Conservation (phyloP, 2,329 filamentous ascomycete genomes). For the Parasarocladium wereldwijsianum region DNA sequence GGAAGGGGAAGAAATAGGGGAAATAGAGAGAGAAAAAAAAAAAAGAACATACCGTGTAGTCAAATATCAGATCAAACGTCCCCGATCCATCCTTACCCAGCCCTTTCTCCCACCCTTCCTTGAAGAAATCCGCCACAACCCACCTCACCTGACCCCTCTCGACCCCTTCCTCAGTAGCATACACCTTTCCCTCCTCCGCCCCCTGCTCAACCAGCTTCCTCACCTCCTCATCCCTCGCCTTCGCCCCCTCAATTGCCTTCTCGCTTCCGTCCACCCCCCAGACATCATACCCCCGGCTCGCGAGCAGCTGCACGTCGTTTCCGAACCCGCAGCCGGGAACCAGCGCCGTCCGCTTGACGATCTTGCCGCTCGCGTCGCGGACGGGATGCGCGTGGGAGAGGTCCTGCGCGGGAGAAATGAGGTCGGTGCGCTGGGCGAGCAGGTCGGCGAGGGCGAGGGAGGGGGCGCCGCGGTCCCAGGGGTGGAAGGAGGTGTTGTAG, state of each 20-base stretch:
- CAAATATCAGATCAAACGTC: conserved; percentile 51
- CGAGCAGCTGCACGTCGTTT: conserved; percentile 65
- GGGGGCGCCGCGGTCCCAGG: conserved; percentile 42
- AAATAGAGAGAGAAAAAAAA: background rate
- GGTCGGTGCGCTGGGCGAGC: conserved; percentile 27
- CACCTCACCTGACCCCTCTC: conserved; percentile 38
- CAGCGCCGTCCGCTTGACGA: conserved; percentile 32
- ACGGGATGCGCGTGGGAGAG: conserved; percentile 9
- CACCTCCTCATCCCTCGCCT: conserved; percentile 23
- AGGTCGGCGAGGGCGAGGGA: conserved; percentile 39
- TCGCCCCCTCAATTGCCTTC: conserved; percentile 28
- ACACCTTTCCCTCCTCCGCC: conserved; percentile 4
- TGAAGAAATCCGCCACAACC: conserved; percentile 53
- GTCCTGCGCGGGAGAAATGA: conserved; percentile 23
- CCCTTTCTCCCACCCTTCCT: conserved; percentile 36
- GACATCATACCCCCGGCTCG: conserved; percentile 61
- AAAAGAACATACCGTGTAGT: conserved; percentile 39
- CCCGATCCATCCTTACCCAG: conserved; percentile 23
- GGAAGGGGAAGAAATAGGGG: background rate
- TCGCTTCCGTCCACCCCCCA: conserved; percentile 57
- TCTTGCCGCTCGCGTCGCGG: conserved; percentile 14
- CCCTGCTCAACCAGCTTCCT: conserved; percentile 27
- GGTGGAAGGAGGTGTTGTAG: conserved; percentile 29
- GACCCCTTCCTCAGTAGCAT: conserved; percentile 18
- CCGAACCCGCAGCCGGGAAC: conserved; percentile 74